phyloP scores from a whole-genome alignment of 148 eudicot species.

The Vaccinium darrowii region DNA sequence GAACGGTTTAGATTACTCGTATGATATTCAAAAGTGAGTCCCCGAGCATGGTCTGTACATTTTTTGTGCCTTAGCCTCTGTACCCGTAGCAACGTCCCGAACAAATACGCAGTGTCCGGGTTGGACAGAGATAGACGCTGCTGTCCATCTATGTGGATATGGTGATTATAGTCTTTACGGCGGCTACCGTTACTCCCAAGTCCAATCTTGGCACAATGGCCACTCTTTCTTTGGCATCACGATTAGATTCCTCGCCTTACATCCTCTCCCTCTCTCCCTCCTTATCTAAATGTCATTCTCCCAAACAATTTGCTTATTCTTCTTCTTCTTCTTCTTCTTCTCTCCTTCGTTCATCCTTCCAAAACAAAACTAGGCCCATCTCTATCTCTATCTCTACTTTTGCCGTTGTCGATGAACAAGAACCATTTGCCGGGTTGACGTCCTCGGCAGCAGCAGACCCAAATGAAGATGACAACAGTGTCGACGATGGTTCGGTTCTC shows the following conservation, averaged over 20 bases:
- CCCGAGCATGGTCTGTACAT: too few relatives aligned
- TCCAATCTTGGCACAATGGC: background rate
- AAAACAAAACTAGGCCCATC: background rate
- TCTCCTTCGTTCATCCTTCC: background rate
- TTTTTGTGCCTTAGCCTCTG: too few relatives aligned
- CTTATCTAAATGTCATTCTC: background rate
- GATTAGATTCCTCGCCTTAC: background rate
- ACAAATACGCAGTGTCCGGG: background rate
- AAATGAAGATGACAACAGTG: background rate
- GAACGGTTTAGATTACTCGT: too few relatives aligned
- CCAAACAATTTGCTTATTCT: slow-evolving; percentile 7
- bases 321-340: slow-evolving; percentile 8
- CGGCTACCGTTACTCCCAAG: background rate
- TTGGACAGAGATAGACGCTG: background rate
- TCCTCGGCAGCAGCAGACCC: background rate
- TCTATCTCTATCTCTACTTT: background rate
- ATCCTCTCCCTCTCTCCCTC: background rate
- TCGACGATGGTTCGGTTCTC: background rate
- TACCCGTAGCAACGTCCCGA: too few relatives aligned
- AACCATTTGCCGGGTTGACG: background rate
- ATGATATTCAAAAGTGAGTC: too few relatives aligned
- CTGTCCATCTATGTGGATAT: background rate
- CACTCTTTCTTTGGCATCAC: background rate
- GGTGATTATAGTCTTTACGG: background rate
- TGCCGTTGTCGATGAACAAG: slow-evolving; percentile 18